These are phyloP conservation scores for Fusarium hostae DNA, from an alignment of 2,329 filamentous ascomycete genomes.

Conservation along the genomic window DNA sequence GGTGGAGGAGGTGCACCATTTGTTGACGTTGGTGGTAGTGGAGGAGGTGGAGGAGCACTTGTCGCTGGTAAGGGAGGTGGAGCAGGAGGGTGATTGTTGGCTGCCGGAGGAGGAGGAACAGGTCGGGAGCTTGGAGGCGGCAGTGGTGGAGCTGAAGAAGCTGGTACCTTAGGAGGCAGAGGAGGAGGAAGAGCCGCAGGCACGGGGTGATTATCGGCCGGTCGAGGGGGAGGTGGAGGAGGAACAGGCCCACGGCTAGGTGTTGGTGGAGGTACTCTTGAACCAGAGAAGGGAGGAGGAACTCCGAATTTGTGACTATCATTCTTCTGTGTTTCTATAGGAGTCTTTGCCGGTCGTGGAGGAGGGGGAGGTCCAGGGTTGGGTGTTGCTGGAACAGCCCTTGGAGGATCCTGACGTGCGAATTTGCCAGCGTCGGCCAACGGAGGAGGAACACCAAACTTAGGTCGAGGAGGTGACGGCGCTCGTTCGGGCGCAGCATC, in stretches of 20 bases:
- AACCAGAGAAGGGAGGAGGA: constrained; percentile 81
- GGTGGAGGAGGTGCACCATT: constrained; percentile 59
- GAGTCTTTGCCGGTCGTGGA: constrained; percentile 71
- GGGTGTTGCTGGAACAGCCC: constrained; percentile 44
- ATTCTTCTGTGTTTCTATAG: constrained; percentile 67
- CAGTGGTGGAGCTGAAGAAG: constrained; percentile 58
- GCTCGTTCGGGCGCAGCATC: constrained; percentile 68
- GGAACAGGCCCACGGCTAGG: constrained; percentile 77
- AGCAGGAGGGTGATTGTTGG: constrained; percentile 49
- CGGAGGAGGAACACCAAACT: constrained; percentile 87
- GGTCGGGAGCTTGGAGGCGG: constrained; percentile 64
- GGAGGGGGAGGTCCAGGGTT: constrained; percentile 51
- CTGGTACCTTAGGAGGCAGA: constrained; percentile 61
- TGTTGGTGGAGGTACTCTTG: constrained; percentile 78
- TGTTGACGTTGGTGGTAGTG: constrained; percentile 44
- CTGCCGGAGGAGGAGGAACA: constrained; percentile 62
- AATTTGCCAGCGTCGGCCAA: constrained; percentile 91
- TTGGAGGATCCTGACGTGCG: constrained; percentile 64
- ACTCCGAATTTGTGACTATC: constrained; percentile 74
- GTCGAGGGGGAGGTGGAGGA: constrained; percentile 72
- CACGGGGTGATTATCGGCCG: constrained; percentile 41
- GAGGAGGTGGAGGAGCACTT: constrained; percentile 51
- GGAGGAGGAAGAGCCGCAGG: constrained; percentile 55
- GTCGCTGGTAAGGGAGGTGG: constrained; percentile 58
- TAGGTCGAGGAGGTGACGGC: constrained; percentile 74